These are phyloP conservation scores for Aquilaria malaccensis DNA, from an alignment of 345 rosid genomes.

Conservation along the genomic window DNA sequence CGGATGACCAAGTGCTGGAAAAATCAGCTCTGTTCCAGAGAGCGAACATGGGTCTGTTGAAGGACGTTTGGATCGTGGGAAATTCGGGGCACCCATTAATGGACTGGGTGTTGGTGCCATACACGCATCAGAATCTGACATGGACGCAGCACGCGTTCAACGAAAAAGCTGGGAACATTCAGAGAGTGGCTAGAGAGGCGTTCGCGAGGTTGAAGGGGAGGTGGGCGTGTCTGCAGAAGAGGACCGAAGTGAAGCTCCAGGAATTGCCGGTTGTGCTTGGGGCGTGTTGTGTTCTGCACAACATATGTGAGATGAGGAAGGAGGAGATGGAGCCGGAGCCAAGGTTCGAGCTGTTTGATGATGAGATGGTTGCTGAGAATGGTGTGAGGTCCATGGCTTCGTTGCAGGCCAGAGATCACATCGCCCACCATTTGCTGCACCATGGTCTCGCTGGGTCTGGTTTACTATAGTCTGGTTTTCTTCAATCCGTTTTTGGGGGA, in stretches of 20 bases:
- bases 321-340: conserved; percentile 44
- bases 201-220: conserved; percentile 57
- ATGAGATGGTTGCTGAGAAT: conserved; percentile 56
- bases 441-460: conserved; percentile 50
- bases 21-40: conserved; percentile 58
- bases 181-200: conserved; percentile 36
- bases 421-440: conserved; percentile 73
- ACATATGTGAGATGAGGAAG: conserved; percentile 69
- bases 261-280: conserved; percentile 80
- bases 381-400: conserved; percentile 39
- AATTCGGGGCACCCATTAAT: conserved; percentile 51
- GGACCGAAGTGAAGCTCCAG: conserved; percentile 72
- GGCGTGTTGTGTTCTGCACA: conserved; percentile 81
- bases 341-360: conserved; percentile 49
- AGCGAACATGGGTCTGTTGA: conserved; percentile 45
- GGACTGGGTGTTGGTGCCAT: conserved; percentile 80
- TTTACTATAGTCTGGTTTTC: conserved; percentile 13
- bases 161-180: conserved; percentile 42
- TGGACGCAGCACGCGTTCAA: conserved; percentile 80
- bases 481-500: too few relatives aligned
- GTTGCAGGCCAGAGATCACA: conserved; percentile 49
- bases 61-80: conserved; percentile 60
- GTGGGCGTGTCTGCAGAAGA: conserved; percentile 74
- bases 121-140: conserved; percentile 57
- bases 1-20: conserved; percentile 68